Percentiles rank a stretch among this genome's conserved stretches.
These are phyloP conservation scores for Ophiostoma sp. DNA, from an alignment of 2,329 filamentous ascomycete species.

Conservation along the genomic window DNA sequence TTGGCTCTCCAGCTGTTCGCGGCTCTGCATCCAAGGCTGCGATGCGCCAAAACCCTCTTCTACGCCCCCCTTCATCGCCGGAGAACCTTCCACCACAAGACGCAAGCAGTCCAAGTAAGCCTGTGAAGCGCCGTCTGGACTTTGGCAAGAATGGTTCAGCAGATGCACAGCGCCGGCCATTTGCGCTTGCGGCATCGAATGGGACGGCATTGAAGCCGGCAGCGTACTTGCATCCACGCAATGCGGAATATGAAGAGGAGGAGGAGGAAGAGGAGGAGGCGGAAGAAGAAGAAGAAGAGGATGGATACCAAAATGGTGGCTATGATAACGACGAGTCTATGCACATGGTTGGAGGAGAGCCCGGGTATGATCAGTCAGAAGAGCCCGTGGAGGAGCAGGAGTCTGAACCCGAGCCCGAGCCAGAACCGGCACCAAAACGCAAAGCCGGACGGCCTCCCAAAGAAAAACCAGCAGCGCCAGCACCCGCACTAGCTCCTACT, in stretches of 20 bases:
- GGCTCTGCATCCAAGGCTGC: conserved; percentile 18
- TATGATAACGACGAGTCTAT: conserved; percentile 38
- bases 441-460: conserved; percentile 22
- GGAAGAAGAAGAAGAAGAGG: background rate
- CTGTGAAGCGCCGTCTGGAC: conserved; percentile 52
- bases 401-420: conserved; percentile 28
- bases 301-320: conserved; percentile 24
- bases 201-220: conserved; percentile 19
- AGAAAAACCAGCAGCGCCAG: conserved; percentile 26
- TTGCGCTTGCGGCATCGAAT: conserved; percentile 15
- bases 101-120: conserved; percentile 32
- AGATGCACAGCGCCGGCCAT: conserved; percentile 28
- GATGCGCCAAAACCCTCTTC: conserved; percentile 44
- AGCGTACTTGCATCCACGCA: conserved; percentile 25
- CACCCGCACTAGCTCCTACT: conserved; percentile 11
- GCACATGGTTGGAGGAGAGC: conserved; percentile 36
- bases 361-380: conserved; percentile 14
- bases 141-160: conserved; percentile 38
- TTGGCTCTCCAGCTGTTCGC: conserved; percentile 55
- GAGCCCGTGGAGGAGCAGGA: background rate
- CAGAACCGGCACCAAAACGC: conserved; percentile 25
- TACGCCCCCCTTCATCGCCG: conserved; percentile 51
- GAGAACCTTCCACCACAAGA: conserved; percentile 33
- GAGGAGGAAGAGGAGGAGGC: conserved; percentile 32
- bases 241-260: conserved; percentile 16